These are phyloP conservation scores for Pythium dissimile DNA, from an alignment of 352 stramenopile genomes.

Conservation along the genomic window DNA sequence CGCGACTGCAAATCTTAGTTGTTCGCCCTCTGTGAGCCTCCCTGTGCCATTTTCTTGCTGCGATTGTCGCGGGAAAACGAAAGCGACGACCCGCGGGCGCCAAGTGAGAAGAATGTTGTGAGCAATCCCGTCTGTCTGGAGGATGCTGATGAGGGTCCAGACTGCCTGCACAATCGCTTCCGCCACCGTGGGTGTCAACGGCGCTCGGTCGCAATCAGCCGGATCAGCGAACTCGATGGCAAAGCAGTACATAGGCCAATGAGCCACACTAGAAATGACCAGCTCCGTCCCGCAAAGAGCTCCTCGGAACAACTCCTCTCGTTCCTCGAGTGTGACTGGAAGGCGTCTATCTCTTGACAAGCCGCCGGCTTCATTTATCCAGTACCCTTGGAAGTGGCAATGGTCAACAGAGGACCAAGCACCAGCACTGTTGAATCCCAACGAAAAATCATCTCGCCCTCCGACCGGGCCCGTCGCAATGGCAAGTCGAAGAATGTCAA, in stretches of 20 bases:
- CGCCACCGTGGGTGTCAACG: background rate
- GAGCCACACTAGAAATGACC: slow-evolving; percentile 22
- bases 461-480: slow-evolving; percentile 23
- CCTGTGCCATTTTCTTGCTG: slow-evolving; percentile 48
- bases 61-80: slow-evolving; percentile 55
- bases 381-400: slow-evolving; percentile 69
- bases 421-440: slow-evolving; percentile 70
- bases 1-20: slow-evolving; percentile 52
- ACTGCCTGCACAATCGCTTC: background rate
- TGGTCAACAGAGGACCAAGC: slow-evolving; percentile 81
- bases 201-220: too few species aligned
- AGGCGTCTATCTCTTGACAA: too few species aligned
- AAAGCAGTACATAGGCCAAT: slow-evolving; percentile 53
- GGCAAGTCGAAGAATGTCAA: slow-evolving; percentile 1
- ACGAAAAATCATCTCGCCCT: slow-evolving; percentile 34
- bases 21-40: slow-evolving; percentile 1
- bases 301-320: slow-evolving; percentile 28
- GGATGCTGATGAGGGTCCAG: slow-evolving; percentile 41
- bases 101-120: slow-evolving; percentile 57
- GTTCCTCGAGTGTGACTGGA: slow-evolving; percentile 33
- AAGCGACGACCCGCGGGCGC: slow-evolving; percentile 13
- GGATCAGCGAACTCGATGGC: slow-evolving; percentile 20
- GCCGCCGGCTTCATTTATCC: slow-evolving; percentile 27
- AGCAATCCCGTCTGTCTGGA: slow-evolving; percentile 35
- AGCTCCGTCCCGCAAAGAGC: background rate